Conservation (phyloP, 2,329 filamentous ascomycete species). For the Colletotrichum sp. region DNA sequence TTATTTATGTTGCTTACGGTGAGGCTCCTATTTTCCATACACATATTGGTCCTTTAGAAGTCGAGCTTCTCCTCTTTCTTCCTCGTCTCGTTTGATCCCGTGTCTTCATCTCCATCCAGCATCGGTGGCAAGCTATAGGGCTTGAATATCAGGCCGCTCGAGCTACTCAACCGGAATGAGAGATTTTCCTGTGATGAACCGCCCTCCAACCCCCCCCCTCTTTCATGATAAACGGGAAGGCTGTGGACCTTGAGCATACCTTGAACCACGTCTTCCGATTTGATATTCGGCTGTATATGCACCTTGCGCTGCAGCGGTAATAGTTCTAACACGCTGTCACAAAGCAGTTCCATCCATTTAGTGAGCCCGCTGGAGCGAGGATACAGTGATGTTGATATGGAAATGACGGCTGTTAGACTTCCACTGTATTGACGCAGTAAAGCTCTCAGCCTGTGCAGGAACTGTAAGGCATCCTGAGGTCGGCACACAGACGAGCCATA, state of each 20-base stretch:
- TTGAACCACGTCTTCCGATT: conserved; percentile 77
- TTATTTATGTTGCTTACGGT: neutral
- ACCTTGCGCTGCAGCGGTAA: conserved; percentile 67
- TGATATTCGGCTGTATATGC: conserved; percentile 53
- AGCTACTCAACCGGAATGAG: conserved; percentile 86
- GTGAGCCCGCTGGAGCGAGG: conserved; percentile 77
- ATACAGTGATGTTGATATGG: conserved; percentile 80
- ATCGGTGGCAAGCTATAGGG: conserved; percentile 85
- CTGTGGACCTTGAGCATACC: conserved; percentile 85
- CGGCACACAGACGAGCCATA: conserved; percentile 74
- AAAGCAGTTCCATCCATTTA: conserved; percentile 84
- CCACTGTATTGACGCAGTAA: conserved; percentile 72
- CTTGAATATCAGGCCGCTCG: conserved; percentile 81
- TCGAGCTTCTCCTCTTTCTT: conserved; percentile 72
- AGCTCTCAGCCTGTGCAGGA: conserved; percentile 79
- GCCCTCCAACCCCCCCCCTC: conserved; percentile 76
- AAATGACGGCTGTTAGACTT: conserved; percentile 74
- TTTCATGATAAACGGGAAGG: conserved; percentile 85
- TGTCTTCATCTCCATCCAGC: conserved; percentile 71
- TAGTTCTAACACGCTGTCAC: conserved; percentile 86
- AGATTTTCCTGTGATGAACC: conserved; percentile 81
- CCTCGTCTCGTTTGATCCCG: conserved; percentile 49
- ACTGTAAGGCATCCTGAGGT: conserved; percentile 78
- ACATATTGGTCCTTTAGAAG: conserved; percentile 57
- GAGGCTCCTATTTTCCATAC: neutral